Percentiles rank a stretch among this genome's conserved stretches.
Evolutionary conservation across 352 stramenopile species (phyloP).

Genomic region (Phytopythium oedochilum): DNA sequence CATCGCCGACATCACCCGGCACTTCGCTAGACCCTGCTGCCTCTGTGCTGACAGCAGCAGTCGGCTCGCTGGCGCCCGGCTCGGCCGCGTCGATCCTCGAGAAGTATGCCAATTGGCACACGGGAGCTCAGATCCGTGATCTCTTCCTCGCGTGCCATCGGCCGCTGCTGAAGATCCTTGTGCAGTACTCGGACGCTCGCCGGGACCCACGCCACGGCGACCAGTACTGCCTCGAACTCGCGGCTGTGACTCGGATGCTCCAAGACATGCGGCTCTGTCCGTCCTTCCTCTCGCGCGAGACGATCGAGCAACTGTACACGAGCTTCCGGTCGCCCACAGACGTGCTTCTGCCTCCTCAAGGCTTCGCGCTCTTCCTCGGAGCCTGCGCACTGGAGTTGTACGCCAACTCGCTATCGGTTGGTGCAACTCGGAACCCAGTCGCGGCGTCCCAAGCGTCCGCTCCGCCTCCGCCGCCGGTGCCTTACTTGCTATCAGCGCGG

Average conservation of each 20-base stretch:
- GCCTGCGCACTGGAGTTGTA: slow-evolving; percentile 61
- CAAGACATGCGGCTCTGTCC: slow-evolving; percentile 62
- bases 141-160: slow-evolving; percentile 51
- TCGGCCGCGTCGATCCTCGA: slow-evolving; percentile 7
- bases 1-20: neutral
- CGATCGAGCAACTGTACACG: slow-evolving; percentile 44
- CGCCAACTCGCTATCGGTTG: slow-evolving; percentile 14
- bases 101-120: slow-evolving; percentile 44
- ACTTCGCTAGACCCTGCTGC: neutral
- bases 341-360: slow-evolving; percentile 30
- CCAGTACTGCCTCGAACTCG: slow-evolving; percentile 37
- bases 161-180: slow-evolving; percentile 45
- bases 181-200: slow-evolving; percentile 50
- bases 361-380: slow-evolving; percentile 55
- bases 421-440: neutral
- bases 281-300: slow-evolving; percentile 38
- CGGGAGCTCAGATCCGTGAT: slow-evolving; percentile 50
- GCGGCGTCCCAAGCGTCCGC: neutral
- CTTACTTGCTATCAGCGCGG: slow-evolving; percentile 39
- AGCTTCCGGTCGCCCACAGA: slow-evolving; percentile 24
- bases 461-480: slow-evolving; percentile 11
- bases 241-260: slow-evolving; percentile 42
- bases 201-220: slow-evolving; percentile 28
- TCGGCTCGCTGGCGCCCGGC: neutral
- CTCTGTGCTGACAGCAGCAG: neutral